Percentiles rank a stretch among this genome's conserved stretches.
These are phyloP conservation scores for Boletus sp. DNA, from an alignment of 768 basidiomycete genomes.

Conservation along the genomic window DNA sequence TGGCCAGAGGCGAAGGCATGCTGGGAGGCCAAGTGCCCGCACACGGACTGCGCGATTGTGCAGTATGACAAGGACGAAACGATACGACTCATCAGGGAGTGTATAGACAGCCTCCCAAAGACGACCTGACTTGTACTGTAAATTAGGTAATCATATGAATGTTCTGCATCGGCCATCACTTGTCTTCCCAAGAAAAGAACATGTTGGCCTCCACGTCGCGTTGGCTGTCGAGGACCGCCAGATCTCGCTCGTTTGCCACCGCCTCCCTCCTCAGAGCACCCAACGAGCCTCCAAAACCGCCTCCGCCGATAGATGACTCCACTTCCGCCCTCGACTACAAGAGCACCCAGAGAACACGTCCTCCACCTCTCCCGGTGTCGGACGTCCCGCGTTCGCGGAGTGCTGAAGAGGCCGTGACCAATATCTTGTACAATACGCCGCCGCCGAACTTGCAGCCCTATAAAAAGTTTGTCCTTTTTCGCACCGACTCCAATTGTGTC, in stretches of 20 bases:
- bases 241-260: slow-evolving; percentile 23
- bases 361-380: slow-evolving; percentile 82
- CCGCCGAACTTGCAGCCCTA: slow-evolving; percentile 88
- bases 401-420: slow-evolving; percentile 96
- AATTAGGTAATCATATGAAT: slow-evolving; percentile 14
- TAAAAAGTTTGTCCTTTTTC: slow-evolving; percentile 60
- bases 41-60: slow-evolving; percentile 41
- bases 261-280: slow-evolving; percentile 14
- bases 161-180: background rate
- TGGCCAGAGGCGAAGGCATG: slow-evolving; percentile 61
- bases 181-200: background rate
- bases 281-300: slow-evolving; percentile 60
- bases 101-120: slow-evolving; percentile 48
- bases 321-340: slow-evolving; percentile 96
- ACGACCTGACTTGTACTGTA: slow-evolving; percentile 16
- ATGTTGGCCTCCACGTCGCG: slow-evolving; percentile 19
- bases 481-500: background rate
- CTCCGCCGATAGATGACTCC: slow-evolving; percentile 83
- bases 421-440: slow-evolving; percentile 95
- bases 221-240: slow-evolving; percentile 13
- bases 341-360: slow-evolving; percentile 59
- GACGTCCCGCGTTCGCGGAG: slow-evolving; percentile 80
- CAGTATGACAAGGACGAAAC: slow-evolving; percentile 58
- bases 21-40: slow-evolving; percentile 55
- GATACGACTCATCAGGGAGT: slow-evolving; percentile 50